These are phyloP conservation scores for Hypoxylon rubiginosum DNA, from an alignment of 2,329 filamentous ascomycete genomes.

Conservation along the genomic window DNA sequence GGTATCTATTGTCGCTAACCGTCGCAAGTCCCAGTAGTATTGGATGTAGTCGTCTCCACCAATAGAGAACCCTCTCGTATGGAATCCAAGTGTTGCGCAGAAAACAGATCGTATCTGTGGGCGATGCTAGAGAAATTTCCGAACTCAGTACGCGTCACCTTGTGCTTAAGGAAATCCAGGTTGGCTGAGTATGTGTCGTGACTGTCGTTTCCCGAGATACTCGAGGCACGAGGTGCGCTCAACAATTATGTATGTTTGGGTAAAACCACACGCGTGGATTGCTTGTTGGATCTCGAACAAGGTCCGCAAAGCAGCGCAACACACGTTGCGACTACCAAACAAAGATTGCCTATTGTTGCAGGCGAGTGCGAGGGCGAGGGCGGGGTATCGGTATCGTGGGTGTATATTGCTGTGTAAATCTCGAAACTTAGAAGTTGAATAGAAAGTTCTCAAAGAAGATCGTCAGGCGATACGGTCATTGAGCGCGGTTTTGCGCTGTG, in stretches of 20 bases:
- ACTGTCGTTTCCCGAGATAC: background rate
- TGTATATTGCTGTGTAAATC: constrained; percentile 2
- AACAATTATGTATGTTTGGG: constrained; percentile 4
- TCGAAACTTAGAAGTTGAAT: background rate
- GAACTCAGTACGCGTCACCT: constrained; percentile 26
- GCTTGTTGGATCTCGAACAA: constrained; percentile 16
- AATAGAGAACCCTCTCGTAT: background rate
- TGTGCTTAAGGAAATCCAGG: constrained; percentile 8
- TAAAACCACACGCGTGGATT: constrained; percentile 18
- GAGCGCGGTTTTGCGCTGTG: constrained; percentile 14
- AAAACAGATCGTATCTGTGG: background rate
- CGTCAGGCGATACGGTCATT: constrained; percentile 12
- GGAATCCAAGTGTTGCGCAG: background rate
- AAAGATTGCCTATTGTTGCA: constrained; percentile 8
- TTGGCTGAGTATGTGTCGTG: constrained; percentile 1
- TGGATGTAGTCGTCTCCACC: background rate
- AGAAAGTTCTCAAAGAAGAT: background rate
- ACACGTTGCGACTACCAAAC: constrained; percentile 17
- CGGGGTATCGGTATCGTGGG: constrained; percentile 20
- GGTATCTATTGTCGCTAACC: background rate
- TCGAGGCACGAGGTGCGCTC: constrained; percentile 16
- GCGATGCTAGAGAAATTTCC: background rate
- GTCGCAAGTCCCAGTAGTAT: background rate
- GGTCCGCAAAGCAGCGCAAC: constrained; percentile 24
- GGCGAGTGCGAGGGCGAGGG: constrained; percentile 19